Evolutionary conservation across 202 grass and related monocot genomes (phyloP).

Genomic region (Zoysia matrella): DNA sequence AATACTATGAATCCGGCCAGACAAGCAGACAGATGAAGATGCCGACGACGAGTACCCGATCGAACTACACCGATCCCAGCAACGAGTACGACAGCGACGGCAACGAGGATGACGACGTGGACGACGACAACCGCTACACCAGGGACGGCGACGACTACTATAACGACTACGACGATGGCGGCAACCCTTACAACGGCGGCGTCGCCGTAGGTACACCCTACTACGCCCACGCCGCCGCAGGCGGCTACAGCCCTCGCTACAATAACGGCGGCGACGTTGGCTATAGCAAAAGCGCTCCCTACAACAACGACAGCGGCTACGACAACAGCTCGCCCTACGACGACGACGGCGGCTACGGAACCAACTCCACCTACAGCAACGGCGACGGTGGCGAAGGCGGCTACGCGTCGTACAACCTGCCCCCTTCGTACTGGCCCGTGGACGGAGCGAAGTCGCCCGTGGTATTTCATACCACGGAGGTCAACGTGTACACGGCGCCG

Average conservation of each 20-base stretch:
- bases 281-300: neutral
- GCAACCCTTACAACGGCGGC: neutral
- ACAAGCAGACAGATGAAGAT: neutral
- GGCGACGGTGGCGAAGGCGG: neutral
- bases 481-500: conserved; percentile 26
- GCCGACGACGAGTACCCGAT: neutral
- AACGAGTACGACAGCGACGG: neutral
- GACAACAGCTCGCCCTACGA: neutral
- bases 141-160: too few relatives aligned
- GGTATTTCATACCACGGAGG: conserved; percentile 38
- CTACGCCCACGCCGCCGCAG: neutral
- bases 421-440: neutral
- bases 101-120: neutral
- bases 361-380: neutral
- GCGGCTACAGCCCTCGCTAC: neutral
- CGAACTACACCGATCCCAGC: neutral
- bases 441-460: conserved; percentile 28
- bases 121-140: neutral
- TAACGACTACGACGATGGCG: neutral
- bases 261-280: neutral
- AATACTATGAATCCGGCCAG: neutral
- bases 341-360: neutral
- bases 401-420: neutral
- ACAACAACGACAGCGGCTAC: neutral
- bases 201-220: neutral